A percentile compares a stretch with the other conserved stretches of the same genome.
These are phyloP conservation scores for Trichoderma orchidacearum DNA, from an alignment of 495 filamentous ascomycete genomes.

Conservation along the genomic window DNA sequence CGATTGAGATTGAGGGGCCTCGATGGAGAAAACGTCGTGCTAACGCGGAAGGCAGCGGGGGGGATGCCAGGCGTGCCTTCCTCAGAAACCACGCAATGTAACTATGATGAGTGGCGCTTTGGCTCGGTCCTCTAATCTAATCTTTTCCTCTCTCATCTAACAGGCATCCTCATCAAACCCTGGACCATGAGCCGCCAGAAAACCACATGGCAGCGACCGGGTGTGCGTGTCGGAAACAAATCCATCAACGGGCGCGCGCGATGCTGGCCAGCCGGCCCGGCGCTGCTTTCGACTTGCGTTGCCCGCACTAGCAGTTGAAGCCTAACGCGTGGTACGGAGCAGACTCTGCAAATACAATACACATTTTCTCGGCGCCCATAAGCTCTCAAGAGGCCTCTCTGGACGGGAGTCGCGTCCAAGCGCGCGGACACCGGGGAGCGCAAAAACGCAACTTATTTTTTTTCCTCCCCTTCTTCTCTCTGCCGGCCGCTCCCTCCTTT, in stretches of 20 bases:
- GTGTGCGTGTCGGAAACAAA: too few species aligned
- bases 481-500: background rate
- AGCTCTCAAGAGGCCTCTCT: too few species aligned
- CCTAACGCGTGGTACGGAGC: too few species aligned
- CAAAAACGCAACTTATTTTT: background rate
- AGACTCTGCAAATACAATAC: too few species aligned
- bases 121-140: background rate
- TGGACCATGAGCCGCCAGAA: background rate
- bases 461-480: background rate
- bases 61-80: background rate
- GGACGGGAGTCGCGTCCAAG: background rate
- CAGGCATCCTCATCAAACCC: background rate
- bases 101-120: background rate
- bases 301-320: too few species aligned
- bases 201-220: constrained; percentile 1
- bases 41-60: too few species aligned
- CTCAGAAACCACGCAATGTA: background rate
- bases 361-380: too few species aligned
- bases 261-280: too few species aligned
- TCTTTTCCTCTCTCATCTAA: background rate
- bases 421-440: background rate
- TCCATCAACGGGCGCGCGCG: too few species aligned
- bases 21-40: background rate
- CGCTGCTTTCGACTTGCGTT: too few species aligned
- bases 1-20: background rate